Percentiles rank a stretch among this genome's conserved stretches.
phyloP scores from a whole-genome alignment of 176 grass and related monocot species.

The Alloteropsis semialata region DNA sequence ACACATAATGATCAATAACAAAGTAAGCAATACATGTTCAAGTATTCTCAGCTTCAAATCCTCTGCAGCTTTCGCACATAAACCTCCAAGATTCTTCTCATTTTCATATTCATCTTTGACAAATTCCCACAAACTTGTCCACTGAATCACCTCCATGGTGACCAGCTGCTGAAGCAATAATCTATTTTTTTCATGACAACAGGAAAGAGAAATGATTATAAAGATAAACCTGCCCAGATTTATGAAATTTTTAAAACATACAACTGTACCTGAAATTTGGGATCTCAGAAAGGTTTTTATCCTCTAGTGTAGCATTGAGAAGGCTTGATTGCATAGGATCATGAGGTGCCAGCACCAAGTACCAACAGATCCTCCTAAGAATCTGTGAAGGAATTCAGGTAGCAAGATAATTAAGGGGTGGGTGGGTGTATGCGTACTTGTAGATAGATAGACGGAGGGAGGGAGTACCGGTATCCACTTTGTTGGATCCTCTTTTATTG shows the following conservation, averaged over 20 bases:
- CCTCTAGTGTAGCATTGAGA: slow-evolving; percentile 85
- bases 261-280: slow-evolving; percentile 68
- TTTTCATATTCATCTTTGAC: slow-evolving; percentile 74
- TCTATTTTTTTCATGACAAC: slow-evolving; percentile 28
- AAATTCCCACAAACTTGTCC: slow-evolving; percentile 78
- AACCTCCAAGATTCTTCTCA: slow-evolving; percentile 83
- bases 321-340: slow-evolving; percentile 96
- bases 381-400: slow-evolving; percentile 48
- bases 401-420: neutral
- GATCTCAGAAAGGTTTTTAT: slow-evolving; percentile 93
- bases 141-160: slow-evolving; percentile 97
- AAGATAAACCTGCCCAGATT: neutral
- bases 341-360: slow-evolving; percentile 74
- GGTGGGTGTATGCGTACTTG: neutral
- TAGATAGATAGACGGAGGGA: neutral
- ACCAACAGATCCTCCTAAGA: slow-evolving; percentile 97
- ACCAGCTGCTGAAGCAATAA: slow-evolving; percentile 82
- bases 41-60: slow-evolving; percentile 91
- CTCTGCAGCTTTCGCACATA: slow-evolving; percentile 69
- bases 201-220: neutral
- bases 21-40: slow-evolving; percentile 61
- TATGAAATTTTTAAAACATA: neutral
- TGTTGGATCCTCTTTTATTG: slow-evolving; percentile 70
- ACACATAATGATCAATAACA: neutral
- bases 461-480: slow-evolving; percentile 83